These are phyloP conservation scores for Ustilago trichophora DNA, from an alignment of 1,284 basidiomycete genomes.

Conservation along the genomic window DNA sequence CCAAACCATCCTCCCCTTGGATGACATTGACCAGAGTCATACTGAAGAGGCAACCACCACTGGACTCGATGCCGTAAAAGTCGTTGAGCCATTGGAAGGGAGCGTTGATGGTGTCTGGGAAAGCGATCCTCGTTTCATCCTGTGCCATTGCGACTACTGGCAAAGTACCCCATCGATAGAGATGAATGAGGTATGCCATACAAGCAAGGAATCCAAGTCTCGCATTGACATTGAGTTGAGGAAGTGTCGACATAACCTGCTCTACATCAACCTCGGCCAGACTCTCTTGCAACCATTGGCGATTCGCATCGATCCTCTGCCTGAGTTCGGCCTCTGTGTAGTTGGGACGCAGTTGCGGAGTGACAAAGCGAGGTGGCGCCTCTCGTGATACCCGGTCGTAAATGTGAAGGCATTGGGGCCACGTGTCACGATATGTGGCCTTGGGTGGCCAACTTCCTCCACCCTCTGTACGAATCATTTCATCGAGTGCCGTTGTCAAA, in stretches of 20 bases:
- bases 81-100: constrained; percentile 47
- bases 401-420: constrained; percentile 35
- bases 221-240: constrained; percentile 21
- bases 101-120: constrained; percentile 19
- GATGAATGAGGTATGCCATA: constrained; percentile 39
- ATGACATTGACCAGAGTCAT: constrained; percentile 48
- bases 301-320: constrained; percentile 36
- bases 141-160: constrained; percentile 47
- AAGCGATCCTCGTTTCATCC: constrained; percentile 33
- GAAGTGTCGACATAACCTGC: constrained; percentile 17
- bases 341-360: constrained; percentile 28
- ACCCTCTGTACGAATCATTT: constrained; percentile 38
- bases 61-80: constrained; percentile 41
- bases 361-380: constrained; percentile 43
- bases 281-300: constrained; percentile 26
- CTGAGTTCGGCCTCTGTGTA: constrained; percentile 33
- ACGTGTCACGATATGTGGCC: constrained; percentile 36
- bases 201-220: constrained; percentile 41
- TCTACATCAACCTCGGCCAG: constrained; percentile 16
- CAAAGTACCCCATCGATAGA: constrained; percentile 45
- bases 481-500: constrained; percentile 22
- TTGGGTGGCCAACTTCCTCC: constrained; percentile 44
- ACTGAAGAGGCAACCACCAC: constrained; percentile 40
- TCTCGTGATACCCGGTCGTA: constrained; percentile 33
- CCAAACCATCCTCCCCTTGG: constrained; percentile 1